These are phyloP conservation scores for Trichoderma gracile DNA, from an alignment of 2,329 filamentous ascomycete genomes.

Conservation along the genomic window DNA sequence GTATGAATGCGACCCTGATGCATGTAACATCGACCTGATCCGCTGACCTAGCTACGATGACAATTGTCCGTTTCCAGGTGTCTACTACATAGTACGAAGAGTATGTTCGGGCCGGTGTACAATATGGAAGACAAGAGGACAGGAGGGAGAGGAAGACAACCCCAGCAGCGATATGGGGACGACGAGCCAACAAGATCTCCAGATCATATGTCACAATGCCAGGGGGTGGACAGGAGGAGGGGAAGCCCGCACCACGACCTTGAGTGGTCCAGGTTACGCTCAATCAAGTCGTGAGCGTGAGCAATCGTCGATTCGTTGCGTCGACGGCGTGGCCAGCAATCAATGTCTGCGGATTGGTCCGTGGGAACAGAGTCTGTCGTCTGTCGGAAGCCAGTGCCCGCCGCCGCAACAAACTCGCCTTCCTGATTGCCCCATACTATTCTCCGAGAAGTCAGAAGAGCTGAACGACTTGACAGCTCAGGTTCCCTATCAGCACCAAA, in stretches of 20 bases:
- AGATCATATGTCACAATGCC: constrained; percentile 24
- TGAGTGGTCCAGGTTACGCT: background rate
- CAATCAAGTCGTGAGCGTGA: background rate
- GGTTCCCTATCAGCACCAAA: constrained; percentile 9
- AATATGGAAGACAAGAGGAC: background rate
- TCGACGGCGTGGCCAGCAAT: constrained; percentile 9
- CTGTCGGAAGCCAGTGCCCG: constrained; percentile 10
- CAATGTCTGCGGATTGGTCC: constrained; percentile 2
- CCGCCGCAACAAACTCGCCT: constrained; percentile 10
- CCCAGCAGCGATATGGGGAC: constrained; percentile 9
- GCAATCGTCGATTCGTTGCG: background rate
- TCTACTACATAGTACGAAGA: background rate
- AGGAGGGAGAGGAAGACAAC: background rate
- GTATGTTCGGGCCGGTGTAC: background rate
- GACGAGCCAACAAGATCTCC: constrained; percentile 22
- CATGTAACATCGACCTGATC: background rate
- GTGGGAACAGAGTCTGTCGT: background rate
- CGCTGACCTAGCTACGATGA: background rate
- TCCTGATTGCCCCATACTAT: constrained; percentile 17
- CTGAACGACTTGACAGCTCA: constrained; percentile 12
- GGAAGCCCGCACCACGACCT: constrained; percentile 7
- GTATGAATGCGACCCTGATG: background rate
- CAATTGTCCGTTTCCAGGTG: constrained; percentile 3
- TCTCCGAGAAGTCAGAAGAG: constrained; percentile 17
- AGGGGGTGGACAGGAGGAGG: background rate